Evolutionary conservation across 306 rosid genomes (phyloP).

Genomic region (Coriaria nepalensis): DNA sequence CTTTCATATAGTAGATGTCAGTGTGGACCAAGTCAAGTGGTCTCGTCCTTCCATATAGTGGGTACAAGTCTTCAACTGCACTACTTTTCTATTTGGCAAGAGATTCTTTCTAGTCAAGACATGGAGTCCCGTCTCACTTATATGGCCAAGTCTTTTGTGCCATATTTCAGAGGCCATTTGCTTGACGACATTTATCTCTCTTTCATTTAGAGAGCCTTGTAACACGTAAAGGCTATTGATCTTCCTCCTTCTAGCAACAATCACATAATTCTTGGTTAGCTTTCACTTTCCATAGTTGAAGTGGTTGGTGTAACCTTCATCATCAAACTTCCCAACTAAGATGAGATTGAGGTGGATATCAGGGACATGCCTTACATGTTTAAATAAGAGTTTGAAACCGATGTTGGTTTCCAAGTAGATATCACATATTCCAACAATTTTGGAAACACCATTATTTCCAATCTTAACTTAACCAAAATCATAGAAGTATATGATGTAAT

Average conservation of each 20-base stretch:
- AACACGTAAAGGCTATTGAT: not conserved
- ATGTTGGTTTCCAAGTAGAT: conserved; percentile 2
- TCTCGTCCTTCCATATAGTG: not conserved
- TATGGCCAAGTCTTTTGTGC: not conserved
- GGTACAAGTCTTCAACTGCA: not conserved
- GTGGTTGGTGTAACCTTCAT: conserved; percentile 3
- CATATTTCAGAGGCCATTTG: not conserved
- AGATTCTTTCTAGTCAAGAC: not conserved
- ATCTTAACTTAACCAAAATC: conserved; percentile 4
- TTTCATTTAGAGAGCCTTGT: not conserved
- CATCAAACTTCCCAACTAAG: not conserved
- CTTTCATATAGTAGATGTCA: too few species aligned
- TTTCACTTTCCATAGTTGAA: conserved; percentile 5
- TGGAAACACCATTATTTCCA: conserved; percentile 1
- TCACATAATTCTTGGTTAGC: not conserved
- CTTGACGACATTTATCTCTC: not conserved
- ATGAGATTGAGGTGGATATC: conserved; percentile 3
- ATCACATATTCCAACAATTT: conserved; percentile 1
- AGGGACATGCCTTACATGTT: conserved; percentile 12
- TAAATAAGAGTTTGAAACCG: not conserved
- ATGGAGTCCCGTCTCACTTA: not conserved
- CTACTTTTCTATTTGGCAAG: not conserved
- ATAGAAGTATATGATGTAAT: not conserved
- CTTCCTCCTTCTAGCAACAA: not conserved
- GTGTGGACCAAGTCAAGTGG: too few species aligned